These are phyloP conservation scores for Phyllosticta paracitricarpa DNA, from an alignment of 2,329 filamentous ascomycete species.

Conservation along the genomic window DNA sequence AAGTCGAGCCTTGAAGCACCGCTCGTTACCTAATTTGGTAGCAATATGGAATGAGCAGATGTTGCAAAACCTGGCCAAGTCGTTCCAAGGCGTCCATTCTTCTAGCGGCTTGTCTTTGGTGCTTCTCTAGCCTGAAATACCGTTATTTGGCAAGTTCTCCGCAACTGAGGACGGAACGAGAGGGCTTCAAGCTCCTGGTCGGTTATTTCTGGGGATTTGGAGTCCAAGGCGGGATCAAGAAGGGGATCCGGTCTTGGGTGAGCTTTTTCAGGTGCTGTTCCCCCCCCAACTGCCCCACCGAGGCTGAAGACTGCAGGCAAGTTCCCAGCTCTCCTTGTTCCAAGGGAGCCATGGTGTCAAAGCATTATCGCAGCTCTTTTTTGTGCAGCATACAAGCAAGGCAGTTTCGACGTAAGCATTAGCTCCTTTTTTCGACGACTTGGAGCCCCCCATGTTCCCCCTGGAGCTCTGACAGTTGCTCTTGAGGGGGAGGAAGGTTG, in stretches of 20 bases:
- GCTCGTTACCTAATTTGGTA: not conserved
- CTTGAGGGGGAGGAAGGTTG: not conserved
- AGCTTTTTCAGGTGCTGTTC: not conserved
- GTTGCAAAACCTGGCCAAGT: not conserved
- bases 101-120: not conserved
- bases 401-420: not conserved
- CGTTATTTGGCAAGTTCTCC: not conserved
- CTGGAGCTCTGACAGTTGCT: not conserved
- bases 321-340: not conserved
- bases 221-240: not conserved
- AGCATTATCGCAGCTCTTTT: not conserved
- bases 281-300: not conserved
- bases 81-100: not conserved
- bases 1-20: not conserved
- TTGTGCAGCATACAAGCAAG: not conserved
- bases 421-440: not conserved
- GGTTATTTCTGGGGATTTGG: not conserved
- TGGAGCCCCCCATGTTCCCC: not conserved
- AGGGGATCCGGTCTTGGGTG: not conserved
- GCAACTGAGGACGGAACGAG: not conserved
- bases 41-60: not conserved
- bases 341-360: not conserved
- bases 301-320: not conserved
- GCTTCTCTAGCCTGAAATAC: not conserved
- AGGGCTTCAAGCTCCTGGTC: not conserved